Base-by-base conservation (phyloP, 768 basidiomycete genomes). In the Lentinus tigrinus region DNA sequence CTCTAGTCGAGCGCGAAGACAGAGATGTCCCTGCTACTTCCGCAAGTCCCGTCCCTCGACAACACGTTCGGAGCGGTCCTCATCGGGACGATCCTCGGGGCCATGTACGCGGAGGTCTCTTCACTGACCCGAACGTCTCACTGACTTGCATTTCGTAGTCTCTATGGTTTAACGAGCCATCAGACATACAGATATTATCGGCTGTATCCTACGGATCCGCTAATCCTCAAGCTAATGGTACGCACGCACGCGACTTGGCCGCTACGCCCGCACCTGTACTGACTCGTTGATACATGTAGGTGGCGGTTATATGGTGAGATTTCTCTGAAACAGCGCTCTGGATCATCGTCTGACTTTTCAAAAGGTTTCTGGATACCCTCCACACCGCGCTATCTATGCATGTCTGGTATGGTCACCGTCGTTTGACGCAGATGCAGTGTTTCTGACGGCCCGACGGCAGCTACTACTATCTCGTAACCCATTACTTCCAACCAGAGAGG, bases 381-480 rank as follows among this genome's bases (percentile, higher is more conserved):
- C 50, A 52, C n/a, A 38, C 50, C 2, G 17, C 40, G 11, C 36
- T 37, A 3, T 37, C 34, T 7, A 23, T 34, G 21, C 50, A 52
- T 38, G 36, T 52, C 10, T 39, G 50, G 50, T 52, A 24, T 6
- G 50, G 24, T 39, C 46, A 21, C 6, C 8, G 17, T 21, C 17
- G n/a, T 44, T 3, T n/a, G n/a, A n/a, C 28, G n/a, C n/a, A 17
- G 28, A 38, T 39, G 16, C 28, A n/a, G n/a, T 19, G 2, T 39
- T 13, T 21, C 37, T 8, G 10, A 23, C n/a, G 24, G 21, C 47
- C 1, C 14, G 26, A n/a, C n/a, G n/a, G 16, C 36, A 52, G 50
- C 50, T 52, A 52, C n/a, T 52, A 37, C 50, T 52, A 52, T 16
- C 50, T 52, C 23, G 36, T 52, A 27, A 38, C 50, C 7, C 6